Evolutionary conservation across 2,329 filamentous ascomycete species (phyloP).

Genomic region (Talaromyces atroroseus): DNA sequence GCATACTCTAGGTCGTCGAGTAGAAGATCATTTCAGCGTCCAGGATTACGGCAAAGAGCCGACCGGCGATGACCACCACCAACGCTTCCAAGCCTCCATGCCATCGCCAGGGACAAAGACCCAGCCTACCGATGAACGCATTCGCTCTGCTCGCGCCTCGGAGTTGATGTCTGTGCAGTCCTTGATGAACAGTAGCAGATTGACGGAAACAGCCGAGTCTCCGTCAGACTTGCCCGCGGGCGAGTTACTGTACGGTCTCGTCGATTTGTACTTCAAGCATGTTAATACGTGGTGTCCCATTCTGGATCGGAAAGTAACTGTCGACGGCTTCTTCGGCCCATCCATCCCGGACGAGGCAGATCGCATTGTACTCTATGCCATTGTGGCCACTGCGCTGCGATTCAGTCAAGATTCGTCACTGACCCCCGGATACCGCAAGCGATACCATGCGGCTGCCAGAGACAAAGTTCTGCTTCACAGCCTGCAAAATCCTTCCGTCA

Average conservation of each 20-base stretch:
- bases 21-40: not conserved
- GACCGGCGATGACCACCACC: not conserved
- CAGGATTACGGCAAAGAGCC: not conserved
- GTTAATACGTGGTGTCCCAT: constrained; percentile 85
- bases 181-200: not conserved
- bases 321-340: constrained; percentile 75
- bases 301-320: constrained; percentile 71
- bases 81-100: not conserved
- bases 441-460: constrained; percentile 76
- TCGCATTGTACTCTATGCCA: constrained; percentile 75
- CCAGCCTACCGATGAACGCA: not conserved
- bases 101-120: not conserved
- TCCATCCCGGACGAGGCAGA: constrained; percentile 73
- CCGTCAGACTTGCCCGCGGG: constrained; percentile 69
- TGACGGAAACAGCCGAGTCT: constrained; percentile 26
- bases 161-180: constrained; percentile 5
- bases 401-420: constrained; percentile 74
- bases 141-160: not conserved
- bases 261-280: constrained; percentile 73
- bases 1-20: not conserved
- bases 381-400: constrained; percentile 78
- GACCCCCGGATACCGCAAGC: constrained; percentile 64
- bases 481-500: constrained; percentile 83
- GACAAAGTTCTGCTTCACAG: constrained; percentile 81
- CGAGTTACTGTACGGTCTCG: constrained; percentile 65